Evolutionary conservation across 305 asterid species (phyloP).

Genomic region (Fraxinus paxiana): DNA sequence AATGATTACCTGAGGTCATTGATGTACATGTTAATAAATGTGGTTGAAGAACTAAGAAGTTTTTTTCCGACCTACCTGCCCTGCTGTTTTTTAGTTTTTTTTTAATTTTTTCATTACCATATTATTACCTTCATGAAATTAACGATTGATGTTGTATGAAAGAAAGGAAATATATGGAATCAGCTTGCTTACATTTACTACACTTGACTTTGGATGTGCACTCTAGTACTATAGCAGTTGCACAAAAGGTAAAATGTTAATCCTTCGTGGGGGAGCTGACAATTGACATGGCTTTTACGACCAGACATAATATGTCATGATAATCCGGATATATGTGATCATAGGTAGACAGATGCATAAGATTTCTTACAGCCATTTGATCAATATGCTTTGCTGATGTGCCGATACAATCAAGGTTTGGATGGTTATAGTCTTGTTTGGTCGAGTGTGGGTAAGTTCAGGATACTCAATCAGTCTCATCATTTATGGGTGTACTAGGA

Average conservation of each 20-base stretch:
- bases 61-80: neutral
- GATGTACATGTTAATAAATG: neutral
- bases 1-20: constrained; percentile 1
- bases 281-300: neutral
- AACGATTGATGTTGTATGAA: neutral
- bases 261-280: neutral
- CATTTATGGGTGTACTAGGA: neutral
- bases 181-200: neutral
- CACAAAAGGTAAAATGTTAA: neutral
- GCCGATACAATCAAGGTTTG: neutral
- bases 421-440: neutral
- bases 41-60: neutral
- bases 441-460: neutral
- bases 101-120: neutral
- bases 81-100: neutral
- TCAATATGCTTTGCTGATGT: neutral
- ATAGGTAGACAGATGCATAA: neutral
- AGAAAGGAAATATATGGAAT: neutral
- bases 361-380: neutral
- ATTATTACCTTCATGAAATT: neutral
- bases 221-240: neutral
- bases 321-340: neutral
- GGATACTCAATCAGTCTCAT: neutral
- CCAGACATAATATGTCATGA: neutral
- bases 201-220: neutral